Percentiles rank a stretch among this genome's conserved stretches.
Evolutionary conservation across 768 basidiomycete species (phyloP).

Genomic region (Rhodotorula taiwanensis): DNA sequence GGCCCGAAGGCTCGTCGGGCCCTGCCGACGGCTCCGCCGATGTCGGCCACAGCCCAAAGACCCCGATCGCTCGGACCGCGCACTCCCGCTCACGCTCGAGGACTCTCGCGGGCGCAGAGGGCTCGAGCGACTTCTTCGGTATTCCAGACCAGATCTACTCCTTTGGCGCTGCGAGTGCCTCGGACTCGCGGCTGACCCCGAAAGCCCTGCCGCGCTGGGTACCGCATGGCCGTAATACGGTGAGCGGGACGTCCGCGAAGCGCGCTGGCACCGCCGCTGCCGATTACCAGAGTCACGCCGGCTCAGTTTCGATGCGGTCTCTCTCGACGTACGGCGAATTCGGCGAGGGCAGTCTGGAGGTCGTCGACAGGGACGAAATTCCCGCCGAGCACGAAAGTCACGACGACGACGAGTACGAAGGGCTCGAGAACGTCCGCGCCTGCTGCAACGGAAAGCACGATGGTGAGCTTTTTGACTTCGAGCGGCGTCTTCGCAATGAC

Average conservation of each 20-base stretch:
- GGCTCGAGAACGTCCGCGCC: conserved; percentile 87
- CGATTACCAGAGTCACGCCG: conserved; percentile 54
- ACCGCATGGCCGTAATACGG: too few species aligned
- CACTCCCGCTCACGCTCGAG: conserved; percentile 1
- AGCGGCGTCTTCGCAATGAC: too few species aligned
- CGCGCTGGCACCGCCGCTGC: conserved; percentile 83
- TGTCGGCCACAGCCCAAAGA: conserved; percentile 12
- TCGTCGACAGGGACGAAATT: conserved; percentile 54
- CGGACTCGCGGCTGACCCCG: conserved; percentile 35
- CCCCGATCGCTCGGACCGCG: neutral
- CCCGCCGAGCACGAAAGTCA: conserved; percentile 51
- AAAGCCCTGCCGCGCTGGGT: neutral
- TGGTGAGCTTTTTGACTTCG: conserved; percentile 37
- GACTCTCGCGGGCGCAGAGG: neutral
- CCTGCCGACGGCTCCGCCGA: neutral
- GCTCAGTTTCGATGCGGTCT: conserved; percentile 43
- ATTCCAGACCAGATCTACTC: conserved; percentile 15
- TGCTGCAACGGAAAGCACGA: conserved; percentile 55
- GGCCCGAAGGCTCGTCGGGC: conserved; percentile 51
- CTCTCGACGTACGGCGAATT: conserved; percentile 22
- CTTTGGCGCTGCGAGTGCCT: conserved; percentile 13
- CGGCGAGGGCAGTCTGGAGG: conserved; percentile 59
- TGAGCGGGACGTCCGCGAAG: conserved; percentile 49
- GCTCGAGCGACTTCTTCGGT: conserved; percentile 9
- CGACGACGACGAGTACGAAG: conserved; percentile 74